Evolutionary conservation across 2,329 filamentous ascomycete species (phyloP).

Genomic region (Seiridium unicorne): DNA sequence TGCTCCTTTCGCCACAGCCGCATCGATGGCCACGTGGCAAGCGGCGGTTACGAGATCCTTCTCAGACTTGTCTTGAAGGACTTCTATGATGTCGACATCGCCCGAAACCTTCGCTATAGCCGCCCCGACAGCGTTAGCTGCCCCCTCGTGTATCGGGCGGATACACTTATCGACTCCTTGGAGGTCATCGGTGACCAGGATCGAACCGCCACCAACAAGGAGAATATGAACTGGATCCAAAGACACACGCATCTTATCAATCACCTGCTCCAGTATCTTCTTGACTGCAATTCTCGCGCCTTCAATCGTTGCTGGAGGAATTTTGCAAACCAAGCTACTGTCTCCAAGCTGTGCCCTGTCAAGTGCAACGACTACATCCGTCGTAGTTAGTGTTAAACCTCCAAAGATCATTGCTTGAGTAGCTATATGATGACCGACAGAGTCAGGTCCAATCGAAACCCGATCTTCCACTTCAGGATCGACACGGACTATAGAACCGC

Average conservation of each 20-base stretch:
- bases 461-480: not conserved
- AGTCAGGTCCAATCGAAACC: not conserved
- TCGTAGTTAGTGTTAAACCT: not conserved
- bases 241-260: not conserved
- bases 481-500: not conserved
- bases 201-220: not conserved
- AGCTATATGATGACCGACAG: not conserved
- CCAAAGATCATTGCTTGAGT: conserved; percentile 1
- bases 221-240: not conserved
- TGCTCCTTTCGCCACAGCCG: not conserved
- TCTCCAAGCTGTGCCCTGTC: conserved; percentile 2
- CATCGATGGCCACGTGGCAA: not conserved
- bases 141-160: not conserved
- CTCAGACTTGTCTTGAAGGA: not conserved
- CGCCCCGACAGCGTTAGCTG: conserved; percentile 1
- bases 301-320: not conserved
- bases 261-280: not conserved
- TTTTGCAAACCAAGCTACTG: not conserved
- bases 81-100: not conserved
- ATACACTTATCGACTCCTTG: not conserved
- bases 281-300: not conserved
- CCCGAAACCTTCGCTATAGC: conserved; percentile 5
- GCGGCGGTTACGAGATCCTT: not conserved
- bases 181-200: not conserved
- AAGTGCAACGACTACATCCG: not conserved